Percentiles rank a stretch among this genome's conserved stretches.
phyloP scores from a whole-genome alignment of 2,329 filamentous ascomycete species.

The Aspergillus fijiensis region DNA sequence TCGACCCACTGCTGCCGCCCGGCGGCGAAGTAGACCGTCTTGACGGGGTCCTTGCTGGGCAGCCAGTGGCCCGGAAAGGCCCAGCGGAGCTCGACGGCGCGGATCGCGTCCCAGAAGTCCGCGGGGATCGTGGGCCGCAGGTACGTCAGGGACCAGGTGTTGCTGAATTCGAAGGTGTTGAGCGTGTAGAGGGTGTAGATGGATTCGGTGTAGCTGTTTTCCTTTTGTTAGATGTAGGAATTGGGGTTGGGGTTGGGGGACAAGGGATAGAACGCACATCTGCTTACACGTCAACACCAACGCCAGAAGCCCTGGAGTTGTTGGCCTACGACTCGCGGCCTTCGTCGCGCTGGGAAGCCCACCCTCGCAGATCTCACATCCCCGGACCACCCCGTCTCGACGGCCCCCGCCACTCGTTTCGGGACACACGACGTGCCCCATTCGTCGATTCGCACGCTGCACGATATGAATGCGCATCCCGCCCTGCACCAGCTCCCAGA shows the following conservation, averaged over 20 bases:
- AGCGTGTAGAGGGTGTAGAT: constrained; percentile 36
- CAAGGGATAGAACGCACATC: constrained; percentile 26
- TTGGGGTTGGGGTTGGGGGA: not conserved
- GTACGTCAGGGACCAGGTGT: constrained; percentile 41
- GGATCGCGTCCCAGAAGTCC: constrained; percentile 32
- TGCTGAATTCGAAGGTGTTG: constrained; percentile 41
- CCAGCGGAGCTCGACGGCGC: constrained; percentile 39
- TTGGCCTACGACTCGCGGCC: too few species aligned
- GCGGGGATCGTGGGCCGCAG: constrained; percentile 35
- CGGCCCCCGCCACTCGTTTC: not conserved
- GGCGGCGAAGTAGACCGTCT: constrained; percentile 38
- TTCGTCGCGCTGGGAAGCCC: constrained; percentile 25
- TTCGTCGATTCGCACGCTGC: constrained; percentile 31
- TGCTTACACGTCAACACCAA: constrained; percentile 37
- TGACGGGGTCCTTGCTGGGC: constrained; percentile 41
- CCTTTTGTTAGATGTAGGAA: not conserved
- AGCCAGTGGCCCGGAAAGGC: constrained; percentile 43
- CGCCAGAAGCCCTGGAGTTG: constrained; percentile 24
- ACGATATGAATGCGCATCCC: constrained; percentile 37
- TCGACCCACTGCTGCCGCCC: constrained; percentile 40
- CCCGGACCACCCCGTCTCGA: constrained; percentile 16
- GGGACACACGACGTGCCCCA: constrained; percentile 36
- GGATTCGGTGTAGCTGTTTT: constrained; percentile 36
- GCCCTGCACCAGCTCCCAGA: constrained; percentile 38
- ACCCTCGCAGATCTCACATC: constrained; percentile 33